phyloP scores from a whole-genome alignment of 257 asterid genomes.

The Solanum megistacrolobum region DNA sequence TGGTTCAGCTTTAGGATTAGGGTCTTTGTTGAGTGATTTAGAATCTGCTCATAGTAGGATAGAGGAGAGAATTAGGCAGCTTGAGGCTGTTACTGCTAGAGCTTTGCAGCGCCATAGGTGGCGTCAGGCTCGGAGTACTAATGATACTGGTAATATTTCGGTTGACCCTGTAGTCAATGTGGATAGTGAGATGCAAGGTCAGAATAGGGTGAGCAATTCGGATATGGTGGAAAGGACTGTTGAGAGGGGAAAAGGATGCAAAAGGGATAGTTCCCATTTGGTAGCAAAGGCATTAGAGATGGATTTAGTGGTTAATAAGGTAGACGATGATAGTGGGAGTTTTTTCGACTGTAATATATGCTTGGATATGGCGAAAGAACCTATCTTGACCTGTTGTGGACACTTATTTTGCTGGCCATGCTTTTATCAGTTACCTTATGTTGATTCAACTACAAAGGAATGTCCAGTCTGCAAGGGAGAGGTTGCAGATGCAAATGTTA shows the following conservation, averaged over 20 bases:
- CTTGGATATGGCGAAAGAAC: slow-evolving; percentile 31
- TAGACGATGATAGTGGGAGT: slow-evolving; percentile 29
- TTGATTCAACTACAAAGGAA: slow-evolving; percentile 35
- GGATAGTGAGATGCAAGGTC: slow-evolving; percentile 17
- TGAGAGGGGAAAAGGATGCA: slow-evolving; percentile 36
- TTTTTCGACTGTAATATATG: slow-evolving; percentile 45
- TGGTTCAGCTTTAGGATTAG: slow-evolving; percentile 32
- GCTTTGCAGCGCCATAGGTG: slow-evolving; percentile 64
- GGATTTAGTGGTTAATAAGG: slow-evolving; percentile 38
- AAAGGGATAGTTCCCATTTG: slow-evolving; percentile 65
- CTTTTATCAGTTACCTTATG: slow-evolving; percentile 38
- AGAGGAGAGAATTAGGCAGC: slow-evolving; percentile 71
- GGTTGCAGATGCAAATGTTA: slow-evolving; percentile 30
- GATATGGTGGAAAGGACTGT: slow-evolving; percentile 16
- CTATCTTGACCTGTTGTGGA: slow-evolving; percentile 49
- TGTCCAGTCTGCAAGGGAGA: slow-evolving; percentile 54
- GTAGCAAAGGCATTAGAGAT: slow-evolving; percentile 71
- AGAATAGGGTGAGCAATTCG: slow-evolving; percentile 8
- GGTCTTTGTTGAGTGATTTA: slow-evolving; percentile 43
- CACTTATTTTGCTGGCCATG: slow-evolving; percentile 55
- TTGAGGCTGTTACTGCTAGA: slow-evolving; percentile 68
- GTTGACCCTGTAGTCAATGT: slow-evolving; percentile 14
- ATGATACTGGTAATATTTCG: slow-evolving; percentile 16
- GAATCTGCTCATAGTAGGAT: slow-evolving; percentile 55
- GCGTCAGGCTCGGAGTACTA: slow-evolving; percentile 33